phyloP scores from a whole-genome alignment of 768 basidiomycete species.

The Chalciporus sphaerocephalus region DNA sequence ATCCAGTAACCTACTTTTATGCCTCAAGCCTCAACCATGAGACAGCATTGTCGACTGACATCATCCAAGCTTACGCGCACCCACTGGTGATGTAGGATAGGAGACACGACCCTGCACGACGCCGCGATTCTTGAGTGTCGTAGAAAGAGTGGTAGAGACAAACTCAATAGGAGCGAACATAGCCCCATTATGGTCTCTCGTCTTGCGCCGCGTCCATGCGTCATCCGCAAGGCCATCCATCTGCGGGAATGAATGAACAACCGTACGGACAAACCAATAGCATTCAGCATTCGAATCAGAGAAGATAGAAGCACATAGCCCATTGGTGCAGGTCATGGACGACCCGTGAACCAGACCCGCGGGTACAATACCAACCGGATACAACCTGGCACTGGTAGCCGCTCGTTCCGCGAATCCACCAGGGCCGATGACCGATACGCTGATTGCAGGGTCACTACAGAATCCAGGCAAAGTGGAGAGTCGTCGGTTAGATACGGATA shows the following conservation, averaged over 20 bases:
- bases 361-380: slow-evolving; percentile 16
- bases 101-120: background rate
- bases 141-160: slow-evolving; percentile 1
- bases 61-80: too few species aligned
- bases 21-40: too few species aligned
- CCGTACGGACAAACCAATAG: too few species aligned
- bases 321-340: slow-evolving; percentile 23
- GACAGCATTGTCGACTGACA: too few species aligned
- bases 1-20: too few species aligned
- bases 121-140: background rate
- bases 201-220: slow-evolving; percentile 24
- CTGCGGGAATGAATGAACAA: slow-evolving; percentile 31
- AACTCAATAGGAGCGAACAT: slow-evolving; percentile 14
- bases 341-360: slow-evolving; percentile 9
- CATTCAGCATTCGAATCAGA: too few species aligned
- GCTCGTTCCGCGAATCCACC: slow-evolving; percentile 2
- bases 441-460: background rate
- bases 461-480: slow-evolving; percentile 7
- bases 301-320: slow-evolving; percentile 14
- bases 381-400: slow-evolving; percentile 3
- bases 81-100: too few species aligned
- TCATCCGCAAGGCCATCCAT: slow-evolving; percentile 25
- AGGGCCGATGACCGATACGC: slow-evolving; percentile 11
- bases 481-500: slow-evolving; percentile 32
- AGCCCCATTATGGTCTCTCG: slow-evolving; percentile 18